Percentiles rank a stretch among this genome's conserved stretches.
Conservation (phyloP, 2,329 filamentous ascomycete genomes). For the Pseudogymnoascus sp. region DNA sequence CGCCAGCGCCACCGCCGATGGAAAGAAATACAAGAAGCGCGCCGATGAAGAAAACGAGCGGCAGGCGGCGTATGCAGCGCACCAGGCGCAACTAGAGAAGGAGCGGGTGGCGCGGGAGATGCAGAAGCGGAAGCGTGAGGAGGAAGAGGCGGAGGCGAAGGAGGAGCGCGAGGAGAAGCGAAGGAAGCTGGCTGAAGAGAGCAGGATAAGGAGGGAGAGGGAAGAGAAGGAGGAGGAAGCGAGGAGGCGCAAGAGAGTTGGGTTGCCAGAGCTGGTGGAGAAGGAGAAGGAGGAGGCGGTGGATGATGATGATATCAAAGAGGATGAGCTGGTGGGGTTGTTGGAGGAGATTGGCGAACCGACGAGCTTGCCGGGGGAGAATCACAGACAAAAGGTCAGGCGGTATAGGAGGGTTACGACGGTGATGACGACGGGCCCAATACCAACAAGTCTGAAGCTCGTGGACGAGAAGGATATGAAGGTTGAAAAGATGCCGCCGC, state of each 20-base stretch:
- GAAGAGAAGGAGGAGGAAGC: conserved; percentile 68
- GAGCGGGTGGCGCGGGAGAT: conserved; percentile 62
- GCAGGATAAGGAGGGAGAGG: conserved; percentile 59
- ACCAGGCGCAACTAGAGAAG: conserved; percentile 67
- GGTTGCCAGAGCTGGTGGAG: conserved; percentile 65
- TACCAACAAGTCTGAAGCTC: conserved; percentile 74
- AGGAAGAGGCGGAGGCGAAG: conserved; percentile 68
- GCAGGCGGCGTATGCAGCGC: conserved; percentile 69
- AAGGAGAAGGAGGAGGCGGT: conserved; percentile 41
- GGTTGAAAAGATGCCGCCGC: conserved; percentile 52
- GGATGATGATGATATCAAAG: conserved; percentile 55
- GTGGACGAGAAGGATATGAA: conserved; percentile 88
- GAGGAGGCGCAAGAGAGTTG: conserved; percentile 65
- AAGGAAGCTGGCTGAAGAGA: conserved; percentile 72
- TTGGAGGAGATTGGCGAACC: conserved; percentile 70
- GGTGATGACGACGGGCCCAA: conserved; percentile 66
- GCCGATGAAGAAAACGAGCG: conserved; percentile 80
- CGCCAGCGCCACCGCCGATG: conserved; percentile 25
- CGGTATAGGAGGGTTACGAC: conserved; percentile 61
- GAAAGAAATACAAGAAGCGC: conserved; percentile 76
- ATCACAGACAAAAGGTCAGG: conserved; percentile 58
- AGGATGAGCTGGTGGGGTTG: conserved; percentile 61
- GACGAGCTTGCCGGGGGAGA: conserved; percentile 71
- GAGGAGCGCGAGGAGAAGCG: conserved; percentile 74
- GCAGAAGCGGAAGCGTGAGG: conserved; percentile 82